Evolutionary conservation across 352 stramenopile genomes (phyloP), one percentile per base, ranked within the genome.

Genomic region (Phytophthora colocasiae): DNA sequence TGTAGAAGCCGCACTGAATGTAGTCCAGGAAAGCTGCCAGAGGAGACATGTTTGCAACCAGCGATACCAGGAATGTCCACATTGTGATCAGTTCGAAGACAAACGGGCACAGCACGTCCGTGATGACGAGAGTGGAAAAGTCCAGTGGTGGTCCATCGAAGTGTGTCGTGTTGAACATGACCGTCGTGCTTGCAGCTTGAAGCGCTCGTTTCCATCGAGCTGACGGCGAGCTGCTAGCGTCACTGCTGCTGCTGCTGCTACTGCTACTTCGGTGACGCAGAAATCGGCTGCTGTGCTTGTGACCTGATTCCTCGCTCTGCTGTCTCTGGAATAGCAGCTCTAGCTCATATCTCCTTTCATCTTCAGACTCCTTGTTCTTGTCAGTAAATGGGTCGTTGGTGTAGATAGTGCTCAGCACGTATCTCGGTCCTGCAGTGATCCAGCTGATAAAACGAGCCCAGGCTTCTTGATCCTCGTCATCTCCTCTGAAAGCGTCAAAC

Each of bases 81-180:
- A 95, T 54, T 36, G 88, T 96, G 51, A 86, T 72, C 56, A 92
- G 26, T 50, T 96, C 88, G 52, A 96, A 96, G 10, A 94, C 41
- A 15, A 92, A 70, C 12, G 88, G 88, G 40, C 88, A 96, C 27
- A 96, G 39, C n/a, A 96, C 62, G 58, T 96, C 88, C 15, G 90
- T 88, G 17, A 94, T 72, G 34, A 96, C 85, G 14, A 96, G 83
- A 45, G 88, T 96, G 10, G 86, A 92, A 39, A 92, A 94, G 53
- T 94, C 88, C 29, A 95, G 73, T 34, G 83, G 85, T 11, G 86
- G 88, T 5, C 86, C 88, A 19, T 94, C 86, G 55, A 95, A 95
- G 49, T 81, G 75, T 34, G 87, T 95, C 45, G 81, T 88, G 61
- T 85, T 81, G 61, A 95, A 93, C 49, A 85, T 80, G 24, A 89